Conservation (phyloP, 352 stramenopile species). For the Globisporangium paroecandrum region DNA sequence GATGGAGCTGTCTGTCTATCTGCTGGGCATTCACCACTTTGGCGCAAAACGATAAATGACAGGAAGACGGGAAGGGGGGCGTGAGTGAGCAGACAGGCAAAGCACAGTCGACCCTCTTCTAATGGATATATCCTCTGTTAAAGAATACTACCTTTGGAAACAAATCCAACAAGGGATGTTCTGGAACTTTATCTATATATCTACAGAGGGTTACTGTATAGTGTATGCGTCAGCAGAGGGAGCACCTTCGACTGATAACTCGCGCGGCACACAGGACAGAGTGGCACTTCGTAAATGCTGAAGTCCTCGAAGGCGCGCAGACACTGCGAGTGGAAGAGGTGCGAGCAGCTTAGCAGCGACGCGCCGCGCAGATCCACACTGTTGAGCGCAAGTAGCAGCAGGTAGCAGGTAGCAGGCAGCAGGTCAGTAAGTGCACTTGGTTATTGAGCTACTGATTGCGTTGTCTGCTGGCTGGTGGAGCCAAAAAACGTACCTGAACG, state of each 20-base stretch:
- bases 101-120: background rate
- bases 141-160: background rate
- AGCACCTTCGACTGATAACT: constrained; percentile 26
- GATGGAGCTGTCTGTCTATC: background rate
- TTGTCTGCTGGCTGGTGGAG: background rate
- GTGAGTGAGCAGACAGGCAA: background rate
- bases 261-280: constrained; percentile 74
- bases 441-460: background rate
- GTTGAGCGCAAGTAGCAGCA: background rate
- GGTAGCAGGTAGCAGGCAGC: background rate
- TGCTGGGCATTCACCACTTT: background rate
- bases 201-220: background rate
- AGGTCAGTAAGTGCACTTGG: background rate
- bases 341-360: constrained; percentile 72
- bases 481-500: constrained; percentile 37
- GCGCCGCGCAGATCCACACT: constrained; percentile 37
- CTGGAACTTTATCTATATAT: background rate
- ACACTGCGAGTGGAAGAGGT: constrained; percentile 72
- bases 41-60: constrained; percentile 12
- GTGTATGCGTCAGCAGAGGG: background rate
- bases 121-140: background rate
- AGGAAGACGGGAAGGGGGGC: background rate
- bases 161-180: background rate
- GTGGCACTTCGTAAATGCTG: constrained; percentile 78
- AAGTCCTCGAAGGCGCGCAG: constrained; percentile 81